A percentile compares a stretch with the other conserved stretches of the same genome.
phyloP scores from a whole-genome alignment of 306 rosid genomes.

The Lathyrus oleraceus region DNA sequence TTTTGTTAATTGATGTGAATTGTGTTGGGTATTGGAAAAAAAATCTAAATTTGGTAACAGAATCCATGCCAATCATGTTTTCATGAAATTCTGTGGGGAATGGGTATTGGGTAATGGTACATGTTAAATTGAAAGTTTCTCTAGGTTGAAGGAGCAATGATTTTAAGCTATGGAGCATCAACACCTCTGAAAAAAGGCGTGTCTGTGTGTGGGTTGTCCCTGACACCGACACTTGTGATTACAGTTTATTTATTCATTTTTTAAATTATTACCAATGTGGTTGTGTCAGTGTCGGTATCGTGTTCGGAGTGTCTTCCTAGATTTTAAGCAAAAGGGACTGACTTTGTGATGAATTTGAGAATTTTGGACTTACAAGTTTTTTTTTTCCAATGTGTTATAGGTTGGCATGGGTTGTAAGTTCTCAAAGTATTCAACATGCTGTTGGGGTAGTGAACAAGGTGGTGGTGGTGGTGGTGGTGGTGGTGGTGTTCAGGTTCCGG shows the following conservation, averaged over 20 bases:
- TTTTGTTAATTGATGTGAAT: slow-evolving; percentile 28
- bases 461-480: slow-evolving; percentile 25
- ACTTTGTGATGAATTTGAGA: slow-evolving; percentile 29
- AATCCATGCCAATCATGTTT: not conserved
- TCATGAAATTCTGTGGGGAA: slow-evolving; percentile 6
- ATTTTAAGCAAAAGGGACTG: slow-evolving; percentile 28
- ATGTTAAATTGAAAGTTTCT: slow-evolving; percentile 30
- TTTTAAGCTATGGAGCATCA: too few species aligned
- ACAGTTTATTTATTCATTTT: too few species aligned
- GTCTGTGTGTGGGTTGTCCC: too few species aligned
- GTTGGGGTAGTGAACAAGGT: slow-evolving; percentile 46
- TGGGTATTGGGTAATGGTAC: slow-evolving; percentile 10
- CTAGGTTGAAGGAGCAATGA: too few species aligned
- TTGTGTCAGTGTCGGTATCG: too few species aligned
- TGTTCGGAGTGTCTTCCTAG: too few species aligned
- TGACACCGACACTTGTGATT: too few species aligned
- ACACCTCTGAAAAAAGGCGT: too few species aligned
- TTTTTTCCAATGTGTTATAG: slow-evolving; percentile 34
- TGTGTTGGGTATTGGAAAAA: slow-evolving; percentile 20
- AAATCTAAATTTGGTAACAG: slow-evolving; percentile 26
- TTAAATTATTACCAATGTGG: too few species aligned
- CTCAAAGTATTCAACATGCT: slow-evolving; percentile 65
- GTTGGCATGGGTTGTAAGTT: slow-evolving; percentile 81
- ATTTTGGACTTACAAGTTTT: slow-evolving; percentile 17
- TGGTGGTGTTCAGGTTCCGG: slow-evolving; percentile 49